phyloP scores from a whole-genome alignment of 345 rosid genomes.

The Theobroma cacao region DNA sequence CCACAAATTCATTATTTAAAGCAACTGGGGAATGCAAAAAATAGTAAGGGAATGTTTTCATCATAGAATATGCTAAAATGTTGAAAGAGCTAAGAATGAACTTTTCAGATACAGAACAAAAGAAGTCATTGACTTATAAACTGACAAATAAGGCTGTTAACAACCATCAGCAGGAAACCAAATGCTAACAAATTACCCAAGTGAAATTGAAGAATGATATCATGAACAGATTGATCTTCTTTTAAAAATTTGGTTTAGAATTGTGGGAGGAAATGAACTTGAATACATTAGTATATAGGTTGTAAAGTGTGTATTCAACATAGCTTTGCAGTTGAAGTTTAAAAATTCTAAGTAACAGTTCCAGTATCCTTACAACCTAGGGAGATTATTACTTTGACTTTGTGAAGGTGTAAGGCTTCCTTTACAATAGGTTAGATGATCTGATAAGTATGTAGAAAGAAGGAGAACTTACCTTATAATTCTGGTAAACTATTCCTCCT shows the following conservation, averaged over 20 bases:
- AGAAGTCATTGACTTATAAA: background rate
- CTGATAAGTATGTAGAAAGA: background rate
- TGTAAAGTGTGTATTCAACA: background rate
- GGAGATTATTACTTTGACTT: background rate
- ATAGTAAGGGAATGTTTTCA: background rate
- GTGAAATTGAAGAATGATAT: background rate
- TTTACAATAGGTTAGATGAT: background rate
- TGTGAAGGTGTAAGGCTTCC: background rate
- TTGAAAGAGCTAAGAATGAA: background rate
- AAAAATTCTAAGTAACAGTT: background rate
- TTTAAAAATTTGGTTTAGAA: background rate
- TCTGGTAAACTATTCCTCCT: background rate
- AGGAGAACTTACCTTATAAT: background rate
- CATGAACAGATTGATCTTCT: background rate
- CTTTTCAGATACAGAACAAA: background rate
- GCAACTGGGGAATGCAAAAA: background rate
- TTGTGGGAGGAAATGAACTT: constrained; percentile 1
- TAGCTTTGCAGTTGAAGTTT: background rate
- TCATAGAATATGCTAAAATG: background rate
- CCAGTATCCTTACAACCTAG: background rate
- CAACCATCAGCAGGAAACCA: background rate
- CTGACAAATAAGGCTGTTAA: background rate
- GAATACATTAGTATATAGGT: background rate
- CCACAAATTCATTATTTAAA: background rate
- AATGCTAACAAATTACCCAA: background rate